Base-by-base conservation (phyloP, 1,139 yeast genomes). In the Nakaseomyces sp. region DNA sequence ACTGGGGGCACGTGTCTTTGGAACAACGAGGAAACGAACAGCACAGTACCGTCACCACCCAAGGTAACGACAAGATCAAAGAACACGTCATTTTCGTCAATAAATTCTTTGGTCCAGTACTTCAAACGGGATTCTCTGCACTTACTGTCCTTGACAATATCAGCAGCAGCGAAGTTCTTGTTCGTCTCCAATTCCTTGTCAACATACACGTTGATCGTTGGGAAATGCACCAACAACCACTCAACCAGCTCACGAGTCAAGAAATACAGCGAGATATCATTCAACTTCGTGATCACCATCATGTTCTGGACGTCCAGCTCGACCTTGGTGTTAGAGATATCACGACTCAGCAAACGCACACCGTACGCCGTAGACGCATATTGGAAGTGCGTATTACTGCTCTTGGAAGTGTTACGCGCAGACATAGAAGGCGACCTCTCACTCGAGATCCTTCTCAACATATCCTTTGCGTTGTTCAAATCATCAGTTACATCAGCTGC, bases 1-100 rank as follows among this genome's bases (percentile, higher is more conserved):
- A 85, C 86, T 1, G 95, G 96, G 2, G 96, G 95, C 0, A 86
- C 95, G 42, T 80, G 77, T 50, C 77, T 66, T 60, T 86, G 95
- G 63, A 86, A 86, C 42, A 86, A 64, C 39, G 84, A 81, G 1
- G 89, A 81, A 1, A 82, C 93, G 58, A 78, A 84, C 35, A 86
- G 65, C 6, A 86, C 95, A 0, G 96, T 86, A 24, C 96, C 96
- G 58, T 86, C 96, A 17, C 96, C 96, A 15, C 95, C 95, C 26
- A 85, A 63, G 0, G 95, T 83, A 22, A 86, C 71, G 5, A 84
- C 87, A 49, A 86, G 67, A 60, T 87, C 95, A 53, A 86, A 81
- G 36, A 69, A 63, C 42, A 80, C 80, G 0, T 74, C 72, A 41
- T 65, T 65, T 12, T 70, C 64, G 6, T 64, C 61, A 8, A 87